Conservation (phyloP, 345 rosid genomes). For the Murraya koenigii region DNA sequence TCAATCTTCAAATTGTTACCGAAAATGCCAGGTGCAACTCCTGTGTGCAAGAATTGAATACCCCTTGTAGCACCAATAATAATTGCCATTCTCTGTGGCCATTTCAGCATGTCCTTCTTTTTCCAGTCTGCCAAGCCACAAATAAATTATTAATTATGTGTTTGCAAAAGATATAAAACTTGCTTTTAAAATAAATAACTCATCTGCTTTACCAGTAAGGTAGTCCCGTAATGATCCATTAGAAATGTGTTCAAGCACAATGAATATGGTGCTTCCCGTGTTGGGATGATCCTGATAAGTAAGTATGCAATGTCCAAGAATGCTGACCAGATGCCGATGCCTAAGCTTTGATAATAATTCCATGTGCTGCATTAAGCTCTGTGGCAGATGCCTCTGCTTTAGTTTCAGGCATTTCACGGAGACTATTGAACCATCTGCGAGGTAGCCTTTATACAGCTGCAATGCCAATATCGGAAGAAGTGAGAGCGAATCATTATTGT, state of each 20-base stretch:
- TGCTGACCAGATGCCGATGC: conserved; percentile 77
- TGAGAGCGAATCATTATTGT: not conserved
- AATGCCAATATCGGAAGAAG: conserved; percentile 21
- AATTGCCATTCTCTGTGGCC: conserved; percentile 92
- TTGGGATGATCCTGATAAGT: conserved; percentile 71
- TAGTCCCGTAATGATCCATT: conserved; percentile 65
- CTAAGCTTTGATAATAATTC: conserved; percentile 82
- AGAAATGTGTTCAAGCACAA: conserved; percentile 68
- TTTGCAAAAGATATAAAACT: not conserved
- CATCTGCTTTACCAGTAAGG: conserved; percentile 51
- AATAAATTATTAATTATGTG: not conserved
- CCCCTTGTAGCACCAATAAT: conserved; percentile 82
- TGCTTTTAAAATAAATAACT: not conserved
- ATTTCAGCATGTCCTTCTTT: conserved; percentile 74
- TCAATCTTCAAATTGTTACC: conserved; percentile 76
- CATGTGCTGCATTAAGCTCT: conserved; percentile 61
- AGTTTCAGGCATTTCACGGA: conserved; percentile 65
- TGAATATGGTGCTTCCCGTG: conserved; percentile 46
- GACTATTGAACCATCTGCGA: conserved; percentile 62
- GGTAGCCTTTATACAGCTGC: conserved; percentile 74
- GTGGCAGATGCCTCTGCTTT: conserved; percentile 65
- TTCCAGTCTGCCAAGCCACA: conserved; percentile 51
- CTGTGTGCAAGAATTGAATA: conserved; percentile 87
- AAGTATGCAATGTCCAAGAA: conserved; percentile 81
- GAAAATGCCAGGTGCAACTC: conserved; percentile 73